Evolutionary conservation across 495 filamentous ascomycete genomes (phyloP).

Genomic region (Penicillium daleae): DNA sequence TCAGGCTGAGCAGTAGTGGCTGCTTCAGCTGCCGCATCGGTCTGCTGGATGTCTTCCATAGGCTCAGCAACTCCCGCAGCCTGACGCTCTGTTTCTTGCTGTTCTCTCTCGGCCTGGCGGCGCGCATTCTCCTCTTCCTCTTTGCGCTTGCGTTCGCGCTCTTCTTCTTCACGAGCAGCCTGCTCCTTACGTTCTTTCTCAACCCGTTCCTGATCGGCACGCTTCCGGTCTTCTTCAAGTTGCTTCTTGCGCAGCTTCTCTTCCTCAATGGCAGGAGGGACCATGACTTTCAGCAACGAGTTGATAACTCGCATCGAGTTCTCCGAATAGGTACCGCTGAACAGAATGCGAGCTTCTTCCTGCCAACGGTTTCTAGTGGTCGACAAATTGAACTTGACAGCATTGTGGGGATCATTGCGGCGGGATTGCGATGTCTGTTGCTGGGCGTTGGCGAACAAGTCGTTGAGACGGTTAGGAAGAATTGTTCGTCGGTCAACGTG

Average conservation of each 20-base stretch:
- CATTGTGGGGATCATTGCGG: constrained; percentile 63
- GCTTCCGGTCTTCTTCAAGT: constrained; percentile 52
- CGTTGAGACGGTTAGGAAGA: constrained; percentile 58
- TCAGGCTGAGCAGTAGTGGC: constrained; percentile 38
- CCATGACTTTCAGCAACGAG: constrained; percentile 71
- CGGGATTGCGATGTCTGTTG: constrained; percentile 47
- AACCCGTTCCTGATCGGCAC: constrained; percentile 48
- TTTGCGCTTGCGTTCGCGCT: constrained; percentile 62
- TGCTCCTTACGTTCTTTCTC: constrained; percentile 56
- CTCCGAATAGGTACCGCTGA: constrained; percentile 67
- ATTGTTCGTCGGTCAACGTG: constrained; percentile 54
- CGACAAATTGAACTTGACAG: constrained; percentile 71
- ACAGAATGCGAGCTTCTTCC: constrained; percentile 87
- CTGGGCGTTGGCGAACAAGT: constrained; percentile 58
- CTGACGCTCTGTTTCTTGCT: constrained; percentile 51
- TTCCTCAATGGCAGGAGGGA: constrained; percentile 81
- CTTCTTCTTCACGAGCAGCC: constrained; percentile 61
- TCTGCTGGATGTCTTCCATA: constrained; percentile 87
- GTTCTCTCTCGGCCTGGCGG: constrained; percentile 48
- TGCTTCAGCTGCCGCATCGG: constrained; percentile 42
- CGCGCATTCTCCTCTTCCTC: constrained; percentile 65
- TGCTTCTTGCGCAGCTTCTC: constrained; percentile 65
- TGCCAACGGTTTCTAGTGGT: constrained; percentile 79
- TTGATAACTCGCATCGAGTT: constrained; percentile 72
- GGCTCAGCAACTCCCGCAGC: constrained; percentile 54